Evolutionary conservation across 2,329 filamentous ascomycete genomes (phyloP).

Genomic region (Aureobasidium leucospermi): DNA sequence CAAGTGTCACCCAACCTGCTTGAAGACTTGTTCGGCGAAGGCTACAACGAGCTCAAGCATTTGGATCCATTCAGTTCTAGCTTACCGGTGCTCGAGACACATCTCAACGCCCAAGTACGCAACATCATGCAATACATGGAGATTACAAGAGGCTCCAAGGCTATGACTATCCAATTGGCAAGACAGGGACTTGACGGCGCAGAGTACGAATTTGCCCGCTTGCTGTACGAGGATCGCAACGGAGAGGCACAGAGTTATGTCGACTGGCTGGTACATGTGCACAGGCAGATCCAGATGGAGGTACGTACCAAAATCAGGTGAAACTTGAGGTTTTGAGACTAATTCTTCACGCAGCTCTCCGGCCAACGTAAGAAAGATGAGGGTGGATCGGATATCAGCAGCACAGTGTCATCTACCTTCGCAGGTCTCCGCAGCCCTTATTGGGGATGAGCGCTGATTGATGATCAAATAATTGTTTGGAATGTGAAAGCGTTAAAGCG

Average conservation of each 20-base stretch:
- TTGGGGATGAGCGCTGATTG: neutral
- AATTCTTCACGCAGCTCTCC: constrained; percentile 35
- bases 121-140: constrained; percentile 87
- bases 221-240: constrained; percentile 89
- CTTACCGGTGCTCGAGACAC: constrained; percentile 79
- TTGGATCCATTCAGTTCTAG: constrained; percentile 76
- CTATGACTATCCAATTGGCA: constrained; percentile 80
- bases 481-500: constrained; percentile 12
- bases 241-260: constrained; percentile 98
- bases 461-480: neutral
- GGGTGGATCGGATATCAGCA: constrained; percentile 20
- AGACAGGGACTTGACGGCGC: constrained; percentile 88
- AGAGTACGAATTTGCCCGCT: constrained; percentile 89
- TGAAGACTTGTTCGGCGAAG: constrained; percentile 80
- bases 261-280: constrained; percentile 94
- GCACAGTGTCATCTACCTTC: constrained; percentile 25
- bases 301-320: constrained; percentile 25
- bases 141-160: constrained; percentile 75
- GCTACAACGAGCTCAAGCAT: constrained; percentile 59
- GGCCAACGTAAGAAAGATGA: constrained; percentile 67
- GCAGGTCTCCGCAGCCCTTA: too few species aligned
- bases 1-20: constrained; percentile 90
- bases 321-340: constrained; percentile 2
- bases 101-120: constrained; percentile 87
- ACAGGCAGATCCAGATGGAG: constrained; percentile 87